These are phyloP conservation scores for Termitomyces sp. DNA, from an alignment of 768 basidiomycete genomes.

Conservation along the genomic window DNA sequence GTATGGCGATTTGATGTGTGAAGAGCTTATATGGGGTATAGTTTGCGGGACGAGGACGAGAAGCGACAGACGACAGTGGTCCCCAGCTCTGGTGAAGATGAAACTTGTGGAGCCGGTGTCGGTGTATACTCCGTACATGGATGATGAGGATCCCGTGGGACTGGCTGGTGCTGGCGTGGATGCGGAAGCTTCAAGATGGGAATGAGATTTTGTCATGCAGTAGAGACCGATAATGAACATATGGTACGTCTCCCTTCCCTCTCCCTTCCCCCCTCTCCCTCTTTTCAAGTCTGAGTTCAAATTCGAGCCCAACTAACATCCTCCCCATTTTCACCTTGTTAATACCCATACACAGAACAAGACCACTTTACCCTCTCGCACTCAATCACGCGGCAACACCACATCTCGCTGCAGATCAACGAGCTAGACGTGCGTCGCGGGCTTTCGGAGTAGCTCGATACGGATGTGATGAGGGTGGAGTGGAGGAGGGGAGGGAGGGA, in stretches of 20 bases:
- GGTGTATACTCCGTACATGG: slow-evolving; percentile 58
- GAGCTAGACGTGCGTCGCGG: slow-evolving; percentile 89
- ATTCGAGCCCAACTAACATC: too few species aligned
- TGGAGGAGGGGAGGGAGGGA: slow-evolving; percentile 63
- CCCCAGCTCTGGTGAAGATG: background rate
- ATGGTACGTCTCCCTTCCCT: slow-evolving; percentile 44
- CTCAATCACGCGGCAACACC: slow-evolving; percentile 85
- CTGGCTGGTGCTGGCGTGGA: too few species aligned
- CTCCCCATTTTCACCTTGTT: too few species aligned
- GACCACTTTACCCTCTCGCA: slow-evolving; percentile 85
- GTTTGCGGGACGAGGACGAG: slow-evolving; percentile 16
- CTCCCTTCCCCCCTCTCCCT: too few species aligned
- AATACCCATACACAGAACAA: slow-evolving; percentile 84
- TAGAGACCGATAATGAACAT: slow-evolving; percentile 78
- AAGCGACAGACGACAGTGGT: background rate
- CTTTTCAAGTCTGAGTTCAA: too few species aligned
- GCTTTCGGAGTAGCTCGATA: slow-evolving; percentile 81
- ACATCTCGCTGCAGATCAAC: slow-evolving; percentile 88
- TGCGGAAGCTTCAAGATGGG: slow-evolving; percentile 25
- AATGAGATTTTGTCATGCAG: slow-evolving; percentile 55
- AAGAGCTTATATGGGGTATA: too few species aligned
- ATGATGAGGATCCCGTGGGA: slow-evolving; percentile 50
- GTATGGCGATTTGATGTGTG: too few species aligned
- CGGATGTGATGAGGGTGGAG: slow-evolving; percentile 70
- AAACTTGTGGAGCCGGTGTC: background rate